Conservation (phyloP, 2,329 filamentous ascomycete genomes). For the Talaromyces marneffei region DNA sequence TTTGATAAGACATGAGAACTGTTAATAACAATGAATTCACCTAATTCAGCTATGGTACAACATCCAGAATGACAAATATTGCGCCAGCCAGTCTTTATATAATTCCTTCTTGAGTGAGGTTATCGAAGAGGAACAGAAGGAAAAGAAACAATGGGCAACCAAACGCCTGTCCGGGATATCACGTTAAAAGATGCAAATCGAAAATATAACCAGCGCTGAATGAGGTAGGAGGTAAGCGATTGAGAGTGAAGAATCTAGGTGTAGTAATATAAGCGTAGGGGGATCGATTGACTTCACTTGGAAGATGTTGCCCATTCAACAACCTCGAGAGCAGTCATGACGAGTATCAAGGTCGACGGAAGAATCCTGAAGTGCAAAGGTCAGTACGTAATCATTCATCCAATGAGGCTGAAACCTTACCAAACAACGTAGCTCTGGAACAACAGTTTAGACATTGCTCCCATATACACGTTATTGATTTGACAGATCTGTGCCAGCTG, state of each 20-base stretch:
- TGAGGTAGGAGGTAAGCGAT: not conserved
- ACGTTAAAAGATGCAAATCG: not conserved
- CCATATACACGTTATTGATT: constrained; percentile 93
- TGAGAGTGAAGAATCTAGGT: not conserved
- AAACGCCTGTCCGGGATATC: not conserved
- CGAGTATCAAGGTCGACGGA: constrained; percentile 82
- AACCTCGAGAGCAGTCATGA: constrained; percentile 86
- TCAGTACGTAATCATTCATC: constrained; percentile 14
- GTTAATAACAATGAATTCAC: not conserved
- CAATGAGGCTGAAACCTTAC: constrained; percentile 46
- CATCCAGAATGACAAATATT: not conserved
- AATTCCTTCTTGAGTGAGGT: not conserved
- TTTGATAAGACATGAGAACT: not conserved
- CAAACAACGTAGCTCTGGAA: constrained; percentile 97
- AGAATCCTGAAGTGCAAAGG: constrained; percentile 62
- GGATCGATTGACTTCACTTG: constrained; percentile 9
- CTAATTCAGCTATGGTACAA: not conserved
- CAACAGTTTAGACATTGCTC: constrained; percentile 83
- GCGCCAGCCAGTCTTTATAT: not conserved
- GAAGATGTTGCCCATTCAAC: constrained; percentile 68
- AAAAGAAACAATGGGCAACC: not conserved
- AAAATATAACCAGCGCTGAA: not conserved
- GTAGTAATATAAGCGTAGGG: not conserved
- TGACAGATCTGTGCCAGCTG: constrained; percentile 98
- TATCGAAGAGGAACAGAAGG: not conserved